A percentile compares a stretch with the other conserved stretches of the same genome.
Conservation (phyloP, 768 basidiomycete species). For the Boletus rubropictus region DNA sequence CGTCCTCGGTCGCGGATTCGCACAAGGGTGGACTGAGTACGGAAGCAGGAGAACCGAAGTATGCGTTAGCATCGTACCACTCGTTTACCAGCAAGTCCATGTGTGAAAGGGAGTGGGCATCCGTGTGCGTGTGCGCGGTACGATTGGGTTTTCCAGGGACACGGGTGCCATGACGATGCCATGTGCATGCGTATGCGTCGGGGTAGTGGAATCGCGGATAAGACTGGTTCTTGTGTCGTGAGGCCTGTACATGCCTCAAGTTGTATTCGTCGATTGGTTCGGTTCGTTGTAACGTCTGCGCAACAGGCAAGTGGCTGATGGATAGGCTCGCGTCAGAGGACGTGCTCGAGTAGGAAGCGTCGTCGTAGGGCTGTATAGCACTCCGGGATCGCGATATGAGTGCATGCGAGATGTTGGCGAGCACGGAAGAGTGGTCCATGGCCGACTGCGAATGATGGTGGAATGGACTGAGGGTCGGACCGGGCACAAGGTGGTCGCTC, state of each 20-base stretch:
- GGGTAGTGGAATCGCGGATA: constrained; percentile 8
- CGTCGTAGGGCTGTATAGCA: constrained; percentile 15
- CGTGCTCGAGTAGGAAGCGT: not conserved
- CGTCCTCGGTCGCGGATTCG: constrained; percentile 5
- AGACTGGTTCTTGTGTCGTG: not conserved
- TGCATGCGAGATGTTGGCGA: constrained; percentile 11
- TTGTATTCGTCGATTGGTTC: not conserved
- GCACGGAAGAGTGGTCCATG: constrained; percentile 3
- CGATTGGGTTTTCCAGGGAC: constrained; percentile 15
- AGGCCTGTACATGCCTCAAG: not conserved
- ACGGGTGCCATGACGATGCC: constrained; percentile 14
- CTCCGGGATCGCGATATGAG: constrained; percentile 18
- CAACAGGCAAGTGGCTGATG: not conserved
- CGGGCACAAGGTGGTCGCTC: not conserved
- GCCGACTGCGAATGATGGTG: not conserved
- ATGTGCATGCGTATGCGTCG: constrained; percentile 11
- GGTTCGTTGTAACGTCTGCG: not conserved
- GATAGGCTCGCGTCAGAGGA: constrained; percentile 3
- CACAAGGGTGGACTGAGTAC: constrained; percentile 17
- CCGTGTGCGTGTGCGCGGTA: not conserved
- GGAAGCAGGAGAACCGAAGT: constrained; percentile 9
- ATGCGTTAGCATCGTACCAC: constrained; percentile 17
- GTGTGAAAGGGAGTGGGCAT: constrained; percentile 9
- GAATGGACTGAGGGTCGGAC: not conserved
- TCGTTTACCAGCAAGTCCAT: not conserved